Conservation (phyloP, 2,329 filamentous ascomycete genomes). For the Aureobasidium sp. region DNA sequence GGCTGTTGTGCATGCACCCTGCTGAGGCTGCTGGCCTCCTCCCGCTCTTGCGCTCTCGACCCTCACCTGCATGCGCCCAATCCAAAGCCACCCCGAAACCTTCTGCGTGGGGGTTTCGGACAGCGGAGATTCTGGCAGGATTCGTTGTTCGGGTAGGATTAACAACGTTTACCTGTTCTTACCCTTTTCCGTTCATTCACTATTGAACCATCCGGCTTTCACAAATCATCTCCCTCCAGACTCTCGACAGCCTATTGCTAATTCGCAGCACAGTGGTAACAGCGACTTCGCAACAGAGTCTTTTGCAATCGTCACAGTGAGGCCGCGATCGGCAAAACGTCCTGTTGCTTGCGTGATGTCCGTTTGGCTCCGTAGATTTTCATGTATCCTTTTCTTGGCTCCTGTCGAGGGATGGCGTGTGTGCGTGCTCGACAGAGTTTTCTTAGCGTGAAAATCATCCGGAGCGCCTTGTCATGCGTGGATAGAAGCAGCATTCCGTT, state of each 20-base stretch:
- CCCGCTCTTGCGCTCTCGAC: constrained; percentile 10
- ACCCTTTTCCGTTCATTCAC: not conserved
- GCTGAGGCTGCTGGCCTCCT: constrained; percentile 6
- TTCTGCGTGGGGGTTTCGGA: constrained; percentile 10
- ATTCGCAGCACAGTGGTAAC: not conserved
- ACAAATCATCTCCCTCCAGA: not conserved
- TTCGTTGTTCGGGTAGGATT: constrained; percentile 6
- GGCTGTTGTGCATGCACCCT: constrained; percentile 11
- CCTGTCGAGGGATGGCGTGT: not conserved
- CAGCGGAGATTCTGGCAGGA: not conserved
- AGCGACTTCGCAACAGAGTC: not conserved
- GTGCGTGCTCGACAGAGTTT: constrained; percentile 10
- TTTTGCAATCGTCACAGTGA: not conserved
- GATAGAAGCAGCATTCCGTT: constrained; percentile 11
- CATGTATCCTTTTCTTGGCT: constrained; percentile 9
- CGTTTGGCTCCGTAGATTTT: constrained; percentile 1
- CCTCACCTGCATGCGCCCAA: constrained; percentile 10
- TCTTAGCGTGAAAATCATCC: constrained; percentile 7
- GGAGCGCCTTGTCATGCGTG: constrained; percentile 10
- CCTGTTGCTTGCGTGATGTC: constrained; percentile 10
- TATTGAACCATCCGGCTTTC: not conserved
- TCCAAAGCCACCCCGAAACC: constrained; percentile 5
- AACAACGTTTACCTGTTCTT: constrained; percentile 7
- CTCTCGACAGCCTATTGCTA: not conserved
- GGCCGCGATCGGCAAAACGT: constrained; percentile 8